phyloP scores from a whole-genome alignment of 2,329 filamentous ascomycete species.

The Beauveria sp. region DNA sequence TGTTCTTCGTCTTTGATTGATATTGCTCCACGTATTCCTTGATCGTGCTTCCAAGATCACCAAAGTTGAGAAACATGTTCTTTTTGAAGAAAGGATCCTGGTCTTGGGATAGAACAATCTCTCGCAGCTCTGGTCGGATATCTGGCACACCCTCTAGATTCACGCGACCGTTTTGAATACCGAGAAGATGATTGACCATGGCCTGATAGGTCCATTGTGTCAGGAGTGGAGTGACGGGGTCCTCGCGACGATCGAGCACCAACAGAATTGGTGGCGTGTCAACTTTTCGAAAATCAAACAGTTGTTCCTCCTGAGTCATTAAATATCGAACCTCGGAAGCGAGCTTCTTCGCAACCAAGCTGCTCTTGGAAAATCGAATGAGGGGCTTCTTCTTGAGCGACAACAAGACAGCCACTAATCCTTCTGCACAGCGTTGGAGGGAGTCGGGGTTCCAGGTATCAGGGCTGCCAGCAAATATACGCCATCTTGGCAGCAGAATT shows the following conservation, averaged over 20 bases:
- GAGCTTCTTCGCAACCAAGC: conserved; percentile 81
- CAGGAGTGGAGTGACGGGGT: conserved; percentile 86
- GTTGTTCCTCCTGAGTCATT: conserved; percentile 89
- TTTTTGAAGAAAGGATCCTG: conserved; percentile 98
- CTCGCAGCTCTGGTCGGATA: conserved; percentile 76
- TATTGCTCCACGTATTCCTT: conserved; percentile 99
- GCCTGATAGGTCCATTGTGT: conserved; percentile 99
- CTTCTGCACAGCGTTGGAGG: conserved; percentile 79
- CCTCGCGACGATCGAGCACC: conserved; percentile 83
- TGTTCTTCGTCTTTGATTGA: conserved; percentile 94
- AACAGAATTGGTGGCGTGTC: conserved; percentile 92
- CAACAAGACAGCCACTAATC: conserved; percentile 73
- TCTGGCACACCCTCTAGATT: conserved; percentile 79
- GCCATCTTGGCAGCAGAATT: conserved; percentile 61
- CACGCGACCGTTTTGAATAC: conserved; percentile 91
- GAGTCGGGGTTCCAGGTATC: conserved; percentile 90
- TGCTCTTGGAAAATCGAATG: conserved; percentile 89
- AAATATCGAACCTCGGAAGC: conserved; percentile 88
- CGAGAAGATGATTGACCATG: conserved; percentile 97
- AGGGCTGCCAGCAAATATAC: conserved; percentile 73
- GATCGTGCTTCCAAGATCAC: conserved; percentile 89
- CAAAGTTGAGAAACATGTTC: conserved; percentile 98
- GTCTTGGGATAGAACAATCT: conserved; percentile 92
- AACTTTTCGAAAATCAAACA: conserved; percentile 92
- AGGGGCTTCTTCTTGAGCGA: conserved; percentile 95